Evolutionary conservation across 2,329 filamentous ascomycete species (phyloP).

Genomic region (Colletotrichum neosansevieriae): DNA sequence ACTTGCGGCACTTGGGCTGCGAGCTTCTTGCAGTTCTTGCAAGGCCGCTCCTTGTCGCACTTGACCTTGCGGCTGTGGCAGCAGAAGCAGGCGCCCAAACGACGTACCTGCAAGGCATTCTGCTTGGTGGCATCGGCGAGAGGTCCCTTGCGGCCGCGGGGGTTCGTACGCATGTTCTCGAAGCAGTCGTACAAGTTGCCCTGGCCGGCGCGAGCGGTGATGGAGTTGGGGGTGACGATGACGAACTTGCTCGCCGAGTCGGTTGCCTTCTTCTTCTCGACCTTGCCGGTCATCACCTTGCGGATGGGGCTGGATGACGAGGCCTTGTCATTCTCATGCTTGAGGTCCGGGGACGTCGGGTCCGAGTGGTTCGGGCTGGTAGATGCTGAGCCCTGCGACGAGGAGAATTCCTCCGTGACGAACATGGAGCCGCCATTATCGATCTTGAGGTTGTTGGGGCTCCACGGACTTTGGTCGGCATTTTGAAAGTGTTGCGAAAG

Average conservation of each 20-base stretch:
- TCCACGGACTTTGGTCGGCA: slow-evolving; percentile 55
- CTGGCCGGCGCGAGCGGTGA: slow-evolving; percentile 62
- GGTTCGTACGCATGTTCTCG: slow-evolving; percentile 64
- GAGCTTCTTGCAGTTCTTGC: slow-evolving; percentile 68
- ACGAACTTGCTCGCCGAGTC: slow-evolving; percentile 58
- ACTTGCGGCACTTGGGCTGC: slow-evolving; percentile 63
- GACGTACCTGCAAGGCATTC: slow-evolving; percentile 65
- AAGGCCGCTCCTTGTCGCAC: slow-evolving; percentile 67
- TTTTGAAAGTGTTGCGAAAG: slow-evolving; percentile 52
- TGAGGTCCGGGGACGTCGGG: slow-evolving; percentile 46
- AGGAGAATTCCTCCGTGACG: slow-evolving; percentile 54
- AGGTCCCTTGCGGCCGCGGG: slow-evolving; percentile 68
- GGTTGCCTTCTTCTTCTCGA: slow-evolving; percentile 58
- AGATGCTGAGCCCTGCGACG: slow-evolving; percentile 49
- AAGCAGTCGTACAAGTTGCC: slow-evolving; percentile 68
- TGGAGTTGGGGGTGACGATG: slow-evolving; percentile 66
- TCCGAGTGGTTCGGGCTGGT: slow-evolving; percentile 43
- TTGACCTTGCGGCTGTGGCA: slow-evolving; percentile 71
- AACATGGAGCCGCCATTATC: slow-evolving; percentile 49
- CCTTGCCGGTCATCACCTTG: slow-evolving; percentile 57
- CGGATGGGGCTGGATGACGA: slow-evolving; percentile 52
- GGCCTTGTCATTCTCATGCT: slow-evolving; percentile 46
- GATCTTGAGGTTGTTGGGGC: slow-evolving; percentile 51
- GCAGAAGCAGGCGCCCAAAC: slow-evolving; percentile 69
- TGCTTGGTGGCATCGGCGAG: slow-evolving; percentile 66